Conservation (phyloP, 345 rosid genomes). For the Carallia pectinifolia region DNA sequence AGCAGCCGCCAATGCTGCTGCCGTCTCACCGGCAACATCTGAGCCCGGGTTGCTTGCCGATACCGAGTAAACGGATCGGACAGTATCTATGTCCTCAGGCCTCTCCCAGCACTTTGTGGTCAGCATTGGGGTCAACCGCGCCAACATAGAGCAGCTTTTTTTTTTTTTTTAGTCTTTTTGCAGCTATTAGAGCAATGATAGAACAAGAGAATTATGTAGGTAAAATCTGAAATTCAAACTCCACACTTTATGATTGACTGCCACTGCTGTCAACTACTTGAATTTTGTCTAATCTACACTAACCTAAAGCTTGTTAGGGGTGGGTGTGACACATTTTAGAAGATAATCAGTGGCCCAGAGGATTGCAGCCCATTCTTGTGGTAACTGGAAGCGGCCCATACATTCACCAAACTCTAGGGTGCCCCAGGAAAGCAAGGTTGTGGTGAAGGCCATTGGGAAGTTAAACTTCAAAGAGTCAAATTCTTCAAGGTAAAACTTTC, state of each 20-base stretch:
- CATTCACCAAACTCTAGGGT: constrained; percentile 68
- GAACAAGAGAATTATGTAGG: too few relatives aligned
- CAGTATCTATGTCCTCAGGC: constrained; percentile 93
- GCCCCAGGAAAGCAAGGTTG: constrained; percentile 92
- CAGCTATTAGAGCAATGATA: too few relatives aligned
- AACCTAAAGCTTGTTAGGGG: constrained; percentile 75
- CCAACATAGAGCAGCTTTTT: constrained; percentile 43
- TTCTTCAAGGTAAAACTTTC: constrained; percentile 44
- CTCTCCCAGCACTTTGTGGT: constrained; percentile 93
- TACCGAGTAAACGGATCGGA: constrained; percentile 62
- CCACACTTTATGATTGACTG: too few relatives aligned
- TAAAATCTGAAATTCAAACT: too few relatives aligned
- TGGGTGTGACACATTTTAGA: constrained; percentile 71
- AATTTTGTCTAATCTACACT: constrained; percentile 27
- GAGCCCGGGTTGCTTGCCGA: constrained; percentile 82
- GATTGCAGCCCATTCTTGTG: constrained; percentile 54
- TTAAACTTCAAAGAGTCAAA: constrained; percentile 35
- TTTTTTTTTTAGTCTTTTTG: too few relatives aligned
- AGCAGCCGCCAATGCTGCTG: constrained; percentile 89
- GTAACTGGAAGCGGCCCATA: constrained; percentile 55
- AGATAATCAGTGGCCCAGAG: constrained; percentile 89
- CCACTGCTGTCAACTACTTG: too few relatives aligned
- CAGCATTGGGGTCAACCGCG: constrained; percentile 83
- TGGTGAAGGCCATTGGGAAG: constrained; percentile 90
- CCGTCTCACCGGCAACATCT: constrained; percentile 84